Conservation (phyloP, 2,329 filamentous ascomycete species). For the Xylariales sp. region DNA sequence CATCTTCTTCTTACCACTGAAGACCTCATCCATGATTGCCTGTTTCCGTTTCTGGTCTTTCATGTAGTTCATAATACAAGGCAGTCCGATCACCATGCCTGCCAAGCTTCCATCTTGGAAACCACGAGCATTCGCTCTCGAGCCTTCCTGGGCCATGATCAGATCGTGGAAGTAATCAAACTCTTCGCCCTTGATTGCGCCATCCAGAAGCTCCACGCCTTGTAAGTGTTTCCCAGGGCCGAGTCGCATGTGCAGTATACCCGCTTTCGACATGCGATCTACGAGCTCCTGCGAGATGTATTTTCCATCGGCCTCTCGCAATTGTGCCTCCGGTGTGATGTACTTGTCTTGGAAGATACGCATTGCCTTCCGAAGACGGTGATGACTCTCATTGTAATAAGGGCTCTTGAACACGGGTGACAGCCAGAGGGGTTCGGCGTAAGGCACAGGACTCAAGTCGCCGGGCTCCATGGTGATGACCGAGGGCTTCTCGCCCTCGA, state of each 20-base stretch:
- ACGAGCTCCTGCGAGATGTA: slow-evolving; percentile 70
- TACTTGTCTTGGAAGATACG: slow-evolving; percentile 69
- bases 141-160: slow-evolving; percentile 69
- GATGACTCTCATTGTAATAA: slow-evolving; percentile 75
- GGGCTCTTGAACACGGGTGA: slow-evolving; percentile 70
- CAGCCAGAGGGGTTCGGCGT: slow-evolving; percentile 82
- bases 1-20: slow-evolving; percentile 81
- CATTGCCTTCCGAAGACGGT: slow-evolving; percentile 62
- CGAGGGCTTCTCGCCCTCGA: slow-evolving; percentile 70
- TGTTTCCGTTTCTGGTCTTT: slow-evolving; percentile 62
- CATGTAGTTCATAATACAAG: slow-evolving; percentile 76
- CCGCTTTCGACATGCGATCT: slow-evolving; percentile 69
- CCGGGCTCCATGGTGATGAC: slow-evolving; percentile 66
- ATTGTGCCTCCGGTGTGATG: slow-evolving; percentile 68
- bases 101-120: slow-evolving; percentile 87
- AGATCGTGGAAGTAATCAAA: slow-evolving; percentile 88
- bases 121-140: slow-evolving; percentile 66
- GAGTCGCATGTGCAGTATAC: slow-evolving; percentile 75
- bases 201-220: slow-evolving; percentile 62
- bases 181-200: slow-evolving; percentile 69
- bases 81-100: slow-evolving; percentile 78
- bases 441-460: slow-evolving; percentile 72
- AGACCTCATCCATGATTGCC: slow-evolving; percentile 64
- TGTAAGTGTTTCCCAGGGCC: slow-evolving; percentile 80
- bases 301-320: slow-evolving; percentile 69